phyloP scores from a whole-genome alignment of 495 filamentous ascomycete species.

The Neurospora discreta region DNA sequence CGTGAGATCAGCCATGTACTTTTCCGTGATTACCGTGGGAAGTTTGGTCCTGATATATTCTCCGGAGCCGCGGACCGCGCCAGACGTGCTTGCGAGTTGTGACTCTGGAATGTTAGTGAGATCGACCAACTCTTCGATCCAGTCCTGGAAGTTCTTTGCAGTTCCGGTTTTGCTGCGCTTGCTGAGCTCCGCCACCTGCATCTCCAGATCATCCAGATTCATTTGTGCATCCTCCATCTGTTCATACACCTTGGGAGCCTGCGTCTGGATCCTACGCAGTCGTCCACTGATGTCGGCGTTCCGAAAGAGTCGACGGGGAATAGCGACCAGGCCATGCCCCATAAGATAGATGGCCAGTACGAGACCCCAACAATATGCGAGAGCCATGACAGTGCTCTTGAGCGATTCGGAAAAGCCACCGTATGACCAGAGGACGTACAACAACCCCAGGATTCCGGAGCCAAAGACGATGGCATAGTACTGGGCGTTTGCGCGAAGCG shows the following conservation, averaged over 20 bases:
- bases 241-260: conserved; percentile 76
- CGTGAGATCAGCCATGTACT: conserved; percentile 84
- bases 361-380: conserved; percentile 90
- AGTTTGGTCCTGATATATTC: conserved; percentile 29
- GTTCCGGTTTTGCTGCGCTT: conserved; percentile 66
- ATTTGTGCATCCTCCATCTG: conserved; percentile 76
- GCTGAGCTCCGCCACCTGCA: conserved; percentile 64
- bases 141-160: conserved; percentile 74
- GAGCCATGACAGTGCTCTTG: conserved; percentile 79
- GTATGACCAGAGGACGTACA: conserved; percentile 75
- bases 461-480: conserved; percentile 75
- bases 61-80: conserved; percentile 23
- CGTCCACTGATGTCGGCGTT: conserved; percentile 62
- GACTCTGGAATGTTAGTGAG: conserved; percentile 56
- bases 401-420: conserved; percentile 47
- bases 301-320: conserved; percentile 69
- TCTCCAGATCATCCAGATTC: conserved; percentile 69
- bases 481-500: conserved; percentile 71
- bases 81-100: conserved; percentile 37
- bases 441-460: conserved; percentile 55
- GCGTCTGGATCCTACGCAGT: conserved; percentile 60
- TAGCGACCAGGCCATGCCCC: conserved; percentile 90
- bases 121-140: conserved; percentile 86
- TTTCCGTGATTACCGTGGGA: conserved; percentile 81
- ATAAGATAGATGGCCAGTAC: conserved; percentile 88